These are phyloP conservation scores for Babesia ovis DNA, from an alignment of 169 alveolate genomes.

Conservation along the genomic window DNA sequence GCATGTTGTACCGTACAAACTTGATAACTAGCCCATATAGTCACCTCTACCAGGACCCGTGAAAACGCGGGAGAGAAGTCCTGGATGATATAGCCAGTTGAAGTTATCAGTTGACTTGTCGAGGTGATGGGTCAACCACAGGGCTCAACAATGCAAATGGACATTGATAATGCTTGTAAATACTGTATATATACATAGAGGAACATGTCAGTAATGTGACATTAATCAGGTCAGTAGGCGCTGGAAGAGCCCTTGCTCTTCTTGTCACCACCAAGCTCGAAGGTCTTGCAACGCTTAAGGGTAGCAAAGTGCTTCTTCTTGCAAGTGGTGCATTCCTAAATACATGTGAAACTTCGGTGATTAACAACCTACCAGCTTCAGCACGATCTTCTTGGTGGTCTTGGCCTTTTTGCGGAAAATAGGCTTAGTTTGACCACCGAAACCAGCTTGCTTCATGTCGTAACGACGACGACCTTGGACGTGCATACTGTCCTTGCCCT, in stretches of 20 bases:
- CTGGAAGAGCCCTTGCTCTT: constrained; percentile 86
- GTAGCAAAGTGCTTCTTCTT: constrained; percentile 94
- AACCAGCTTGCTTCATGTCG: constrained; percentile 98
- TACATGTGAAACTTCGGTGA: background rate
- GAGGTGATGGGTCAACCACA: too few relatives aligned
- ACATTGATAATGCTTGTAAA: background rate
- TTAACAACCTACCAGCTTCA: constrained; percentile 81
- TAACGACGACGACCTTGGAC: constrained; percentile 99
- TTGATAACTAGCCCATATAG: constrained; percentile 76
- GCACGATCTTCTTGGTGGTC: constrained; percentile 98
- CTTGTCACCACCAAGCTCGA: constrained; percentile 96
- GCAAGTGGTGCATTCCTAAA: constrained; percentile 96
- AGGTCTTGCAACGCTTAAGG: constrained; percentile 98
- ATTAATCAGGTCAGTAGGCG: constrained; percentile 56
- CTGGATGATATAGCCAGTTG: too few relatives aligned
- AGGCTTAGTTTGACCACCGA: constrained; percentile 99
- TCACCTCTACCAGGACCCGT: constrained; percentile 67
- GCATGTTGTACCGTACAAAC: constrained; percentile 78
- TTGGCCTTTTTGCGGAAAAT: constrained; percentile 98
- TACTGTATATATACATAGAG: background rate
- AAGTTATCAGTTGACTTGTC: too few relatives aligned
- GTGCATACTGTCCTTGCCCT: constrained; percentile 94
- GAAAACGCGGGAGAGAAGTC: too few relatives aligned
- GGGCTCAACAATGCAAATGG: too few relatives aligned
- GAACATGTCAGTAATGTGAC: background rate